These are phyloP conservation scores for Malus sylvestris DNA, from an alignment of 306 rosid species.

Conservation along the genomic window DNA sequence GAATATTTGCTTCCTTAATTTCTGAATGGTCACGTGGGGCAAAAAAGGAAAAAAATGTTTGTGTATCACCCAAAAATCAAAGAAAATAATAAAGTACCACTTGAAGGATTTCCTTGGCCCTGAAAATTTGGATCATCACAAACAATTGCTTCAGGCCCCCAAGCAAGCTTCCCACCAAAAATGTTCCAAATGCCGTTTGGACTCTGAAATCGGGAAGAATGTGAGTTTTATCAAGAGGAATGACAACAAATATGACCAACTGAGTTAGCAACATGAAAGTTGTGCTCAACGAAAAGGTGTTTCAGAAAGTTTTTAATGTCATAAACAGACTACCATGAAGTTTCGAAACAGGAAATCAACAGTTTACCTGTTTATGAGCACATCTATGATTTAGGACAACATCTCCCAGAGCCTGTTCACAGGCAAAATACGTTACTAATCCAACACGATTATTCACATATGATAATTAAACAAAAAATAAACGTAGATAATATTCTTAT, in stretches of 20 bases:
- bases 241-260: not conserved
- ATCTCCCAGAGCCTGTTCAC: slow-evolving; percentile 61
- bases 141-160: slow-evolving; percentile 86
- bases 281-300: not conserved
- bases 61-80: not conserved
- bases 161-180: slow-evolving; percentile 67
- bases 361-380: slow-evolving; percentile 58
- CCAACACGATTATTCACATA: not conserved
- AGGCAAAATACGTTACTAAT: slow-evolving; percentile 4
- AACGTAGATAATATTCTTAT: not conserved
- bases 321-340: not conserved
- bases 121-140: slow-evolving; percentile 73
- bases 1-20: not conserved
- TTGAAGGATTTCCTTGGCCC: slow-evolving; percentile 70
- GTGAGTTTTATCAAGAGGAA: slow-evolving; percentile 5
- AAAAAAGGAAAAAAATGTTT: not conserved
- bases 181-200: slow-evolving; percentile 83
- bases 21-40: not conserved
- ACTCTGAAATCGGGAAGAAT: slow-evolving; percentile 44
- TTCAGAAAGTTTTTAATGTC: not conserved
- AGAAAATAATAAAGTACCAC: slow-evolving; percentile 35
- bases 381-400: slow-evolving; percentile 77
- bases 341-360: not conserved
- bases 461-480: not conserved
- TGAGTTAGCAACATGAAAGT: not conserved